Evolutionary conservation across 2,329 filamentous ascomycete species (phyloP), one percentile per base, ranked within the genome.

Genomic region (Monosporascus cannonballus): DNA sequence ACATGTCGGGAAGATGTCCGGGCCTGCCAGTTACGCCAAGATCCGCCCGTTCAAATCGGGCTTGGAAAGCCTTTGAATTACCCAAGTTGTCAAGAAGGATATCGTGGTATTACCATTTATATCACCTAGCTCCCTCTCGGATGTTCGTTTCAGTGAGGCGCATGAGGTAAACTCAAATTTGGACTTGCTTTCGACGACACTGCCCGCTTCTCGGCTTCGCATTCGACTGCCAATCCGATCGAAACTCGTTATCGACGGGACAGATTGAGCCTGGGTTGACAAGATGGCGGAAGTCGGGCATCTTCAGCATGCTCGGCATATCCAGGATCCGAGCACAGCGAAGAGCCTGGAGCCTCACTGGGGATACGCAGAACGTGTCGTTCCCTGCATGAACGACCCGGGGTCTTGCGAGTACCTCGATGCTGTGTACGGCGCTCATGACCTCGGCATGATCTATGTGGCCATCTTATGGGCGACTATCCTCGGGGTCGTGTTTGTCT

Each of bases 331-430:
- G 54, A 70, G 62, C 60, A 69, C 71, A 30, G 73, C 70, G 30
- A 52, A 56, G 5, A 54, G 54, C 15, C 51, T 76, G 22, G 70
- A 73, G 59, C 70, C 69, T 47, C 77, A 83, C 59, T 85, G 80
- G 80, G 81, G 78, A 1, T 85, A 84, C 61, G 68, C 71, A 2
- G 70, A 72, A 50, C 75, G 80, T 20, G 70, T 75, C 2, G 49
- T 83, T 1, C 82, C 81, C 24, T 85, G 82, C 63, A 77, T 72
- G 24, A 83, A 75, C 55, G 81, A 84, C 64, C 61, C 69, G 0
- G 81, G 80, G 2, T 78, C 78, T 5, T 86, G 82, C 62, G 74
- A 68, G 37, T 86, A 85, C 48, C 74, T 81, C 48, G 78, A 81
- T 54, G 67, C 72, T 36, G 76, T 80, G 47, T 81, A 81, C 55